Conservation (phyloP, 371 early-diverging fungal genomes). For the Lichtheimia ornata region DNA sequence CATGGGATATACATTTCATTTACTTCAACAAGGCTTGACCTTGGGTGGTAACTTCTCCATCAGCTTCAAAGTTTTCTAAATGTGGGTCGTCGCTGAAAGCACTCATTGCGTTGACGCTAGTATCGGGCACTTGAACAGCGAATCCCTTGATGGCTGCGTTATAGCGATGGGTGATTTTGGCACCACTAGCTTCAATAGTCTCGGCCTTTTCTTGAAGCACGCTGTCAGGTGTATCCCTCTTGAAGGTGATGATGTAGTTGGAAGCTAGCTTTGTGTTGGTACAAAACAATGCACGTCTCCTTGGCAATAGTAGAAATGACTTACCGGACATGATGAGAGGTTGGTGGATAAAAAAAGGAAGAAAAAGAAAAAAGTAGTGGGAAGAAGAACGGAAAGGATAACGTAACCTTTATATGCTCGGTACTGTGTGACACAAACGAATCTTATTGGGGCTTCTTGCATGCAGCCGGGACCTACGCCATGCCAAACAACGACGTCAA, state of each 20-base stretch:
- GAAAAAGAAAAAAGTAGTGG: too few species aligned
- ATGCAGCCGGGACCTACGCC: too few species aligned
- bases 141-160: constrained; percentile 44
- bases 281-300: too few species aligned
- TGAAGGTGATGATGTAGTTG: constrained; percentile 48
- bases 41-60: constrained; percentile 57
- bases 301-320: too few species aligned
- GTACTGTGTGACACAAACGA: too few species aligned
- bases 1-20: background rate
- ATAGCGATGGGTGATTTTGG: constrained; percentile 37
- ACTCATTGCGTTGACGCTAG: constrained; percentile 25
- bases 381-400: too few species aligned
- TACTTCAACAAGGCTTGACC: constrained; percentile 23
- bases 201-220: constrained; percentile 43
- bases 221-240: constrained; percentile 39
- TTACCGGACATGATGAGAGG: too few species aligned
- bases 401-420: too few species aligned
- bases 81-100: constrained; percentile 24
- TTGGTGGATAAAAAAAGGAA: too few species aligned
- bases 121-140: constrained; percentile 53
- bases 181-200: constrained; percentile 40
- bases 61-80: constrained; percentile 49
- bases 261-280: constrained; percentile 17
- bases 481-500: too few species aligned
- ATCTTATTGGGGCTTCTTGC: too few species aligned